Conservation (phyloP, 2,329 filamentous ascomycete species). For the Fusarium tuaranense region DNA sequence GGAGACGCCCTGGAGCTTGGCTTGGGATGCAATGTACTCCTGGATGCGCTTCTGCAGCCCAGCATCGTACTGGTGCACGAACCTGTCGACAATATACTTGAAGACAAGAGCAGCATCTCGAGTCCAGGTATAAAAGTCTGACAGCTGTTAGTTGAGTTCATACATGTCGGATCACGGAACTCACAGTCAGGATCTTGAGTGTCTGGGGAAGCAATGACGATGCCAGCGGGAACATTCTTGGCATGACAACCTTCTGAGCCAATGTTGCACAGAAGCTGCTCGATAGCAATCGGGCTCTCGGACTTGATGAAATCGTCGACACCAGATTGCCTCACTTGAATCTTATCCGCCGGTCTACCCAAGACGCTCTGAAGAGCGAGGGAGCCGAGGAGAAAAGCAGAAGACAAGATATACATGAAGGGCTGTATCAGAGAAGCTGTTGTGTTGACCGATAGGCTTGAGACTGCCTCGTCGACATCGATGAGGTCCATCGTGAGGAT, state of each 20-base stretch:
- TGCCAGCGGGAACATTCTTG: conserved; percentile 59
- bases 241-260: conserved; percentile 65
- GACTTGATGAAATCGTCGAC: conserved; percentile 66
- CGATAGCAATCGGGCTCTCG: conserved; percentile 64
- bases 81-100: conserved; percentile 76
- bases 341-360: conserved; percentile 56
- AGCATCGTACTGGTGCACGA: conserved; percentile 68
- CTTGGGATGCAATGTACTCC: conserved; percentile 76
- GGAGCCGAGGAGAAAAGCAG: conserved; percentile 63
- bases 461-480: conserved; percentile 38
- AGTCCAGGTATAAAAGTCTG: conserved; percentile 85
- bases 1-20: conserved; percentile 72
- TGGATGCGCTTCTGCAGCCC: conserved; percentile 71
- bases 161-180: conserved; percentile 31
- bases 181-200: conserved; percentile 67
- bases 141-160: conserved; percentile 8
- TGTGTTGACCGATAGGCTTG: conserved; percentile 45
- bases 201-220: conserved; percentile 69
- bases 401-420: conserved; percentile 64
- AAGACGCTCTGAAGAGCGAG: conserved; percentile 64
- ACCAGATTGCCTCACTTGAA: conserved; percentile 56
- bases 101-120: conserved; percentile 78
- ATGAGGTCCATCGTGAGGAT: conserved; percentile 41
- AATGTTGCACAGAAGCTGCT: conserved; percentile 69
- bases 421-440: conserved; percentile 48